Evolutionary conservation across 768 basidiomycete genomes (phyloP).

Genomic region (Terana coerulea): DNA sequence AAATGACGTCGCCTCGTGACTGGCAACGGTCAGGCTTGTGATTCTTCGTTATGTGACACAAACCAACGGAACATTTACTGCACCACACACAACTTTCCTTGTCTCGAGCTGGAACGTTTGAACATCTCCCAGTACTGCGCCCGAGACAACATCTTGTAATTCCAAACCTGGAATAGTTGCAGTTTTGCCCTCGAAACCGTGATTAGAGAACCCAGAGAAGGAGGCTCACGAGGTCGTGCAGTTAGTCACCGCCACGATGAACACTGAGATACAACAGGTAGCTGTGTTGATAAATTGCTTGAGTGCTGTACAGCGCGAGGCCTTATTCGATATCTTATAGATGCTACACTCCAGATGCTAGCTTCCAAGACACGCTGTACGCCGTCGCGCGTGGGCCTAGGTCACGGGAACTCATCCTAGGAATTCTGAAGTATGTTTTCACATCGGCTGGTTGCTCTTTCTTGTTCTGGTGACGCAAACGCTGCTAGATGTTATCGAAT

Average conservation of each 20-base stretch:
- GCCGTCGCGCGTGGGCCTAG: constrained; percentile 40
- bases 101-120: too few species aligned
- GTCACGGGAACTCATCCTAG: constrained; percentile 52
- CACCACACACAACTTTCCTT: background rate
- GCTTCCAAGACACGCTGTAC: constrained; percentile 58
- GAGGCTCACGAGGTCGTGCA: constrained; percentile 46
- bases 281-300: constrained; percentile 30
- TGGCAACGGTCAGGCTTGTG: background rate
- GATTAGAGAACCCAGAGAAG: constrained; percentile 50
- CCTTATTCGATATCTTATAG: constrained; percentile 15
- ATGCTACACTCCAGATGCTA: constrained; percentile 53
- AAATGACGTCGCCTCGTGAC: background rate
- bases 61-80: background rate
- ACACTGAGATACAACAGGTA: constrained; percentile 46
- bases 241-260: constrained; percentile 42
- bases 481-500: constrained; percentile 59
- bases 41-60: background rate
- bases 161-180: background rate
- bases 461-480: constrained; percentile 41
- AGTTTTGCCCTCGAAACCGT: background rate
- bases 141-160: background rate
- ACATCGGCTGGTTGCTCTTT: constrained; percentile 37
- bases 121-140: background rate
- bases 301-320: background rate
- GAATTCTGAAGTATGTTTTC: constrained; percentile 50